These are phyloP conservation scores for Serendipita indica DNA, from an alignment of 768 basidiomycete species.

Conservation along the genomic window DNA sequence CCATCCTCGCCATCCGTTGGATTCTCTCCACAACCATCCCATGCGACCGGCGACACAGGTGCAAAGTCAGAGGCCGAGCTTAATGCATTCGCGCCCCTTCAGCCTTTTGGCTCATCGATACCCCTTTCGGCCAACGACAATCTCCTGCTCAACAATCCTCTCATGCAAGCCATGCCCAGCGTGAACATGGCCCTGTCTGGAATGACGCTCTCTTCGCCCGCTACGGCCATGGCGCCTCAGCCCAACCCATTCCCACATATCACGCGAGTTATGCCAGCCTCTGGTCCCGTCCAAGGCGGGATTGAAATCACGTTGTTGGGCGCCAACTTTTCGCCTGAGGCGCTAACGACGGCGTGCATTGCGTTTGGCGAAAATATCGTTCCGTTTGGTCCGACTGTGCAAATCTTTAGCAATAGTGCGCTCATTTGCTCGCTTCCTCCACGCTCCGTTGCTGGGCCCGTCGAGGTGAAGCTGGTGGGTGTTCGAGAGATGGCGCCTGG, in stretches of 20 bases:
- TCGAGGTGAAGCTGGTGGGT: constrained; percentile 80
- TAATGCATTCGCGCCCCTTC: neutral
- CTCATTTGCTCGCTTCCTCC: constrained; percentile 87
- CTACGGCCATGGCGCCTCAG: neutral
- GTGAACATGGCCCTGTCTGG: neutral
- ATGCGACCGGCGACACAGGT: neutral
- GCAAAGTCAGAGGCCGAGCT: neutral
- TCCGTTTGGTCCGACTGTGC: constrained; percentile 35
- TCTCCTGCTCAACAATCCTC: neutral
- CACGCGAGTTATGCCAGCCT: constrained; percentile 69
- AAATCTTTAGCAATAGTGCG: constrained; percentile 85
- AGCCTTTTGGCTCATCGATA: neutral
- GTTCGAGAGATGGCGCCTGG: constrained; percentile 32
- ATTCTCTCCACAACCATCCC: constrained; percentile 2
- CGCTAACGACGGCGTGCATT: constrained; percentile 53
- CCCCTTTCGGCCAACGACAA: neutral
- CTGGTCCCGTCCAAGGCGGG: constrained; percentile 80
- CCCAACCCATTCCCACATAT: constrained; percentile 40
- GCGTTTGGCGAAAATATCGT: neutral
- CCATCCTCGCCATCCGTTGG: constrained; percentile 2
- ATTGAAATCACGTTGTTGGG: constrained; percentile 91
- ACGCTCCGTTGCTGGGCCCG: constrained; percentile 61
- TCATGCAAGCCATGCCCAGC: neutral
- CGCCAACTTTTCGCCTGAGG: constrained; percentile 49
- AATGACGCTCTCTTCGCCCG: neutral